These are phyloP conservation scores for Hymenoscyphus salicellus DNA, from an alignment of 2,329 filamentous ascomycete species.

Conservation along the genomic window DNA sequence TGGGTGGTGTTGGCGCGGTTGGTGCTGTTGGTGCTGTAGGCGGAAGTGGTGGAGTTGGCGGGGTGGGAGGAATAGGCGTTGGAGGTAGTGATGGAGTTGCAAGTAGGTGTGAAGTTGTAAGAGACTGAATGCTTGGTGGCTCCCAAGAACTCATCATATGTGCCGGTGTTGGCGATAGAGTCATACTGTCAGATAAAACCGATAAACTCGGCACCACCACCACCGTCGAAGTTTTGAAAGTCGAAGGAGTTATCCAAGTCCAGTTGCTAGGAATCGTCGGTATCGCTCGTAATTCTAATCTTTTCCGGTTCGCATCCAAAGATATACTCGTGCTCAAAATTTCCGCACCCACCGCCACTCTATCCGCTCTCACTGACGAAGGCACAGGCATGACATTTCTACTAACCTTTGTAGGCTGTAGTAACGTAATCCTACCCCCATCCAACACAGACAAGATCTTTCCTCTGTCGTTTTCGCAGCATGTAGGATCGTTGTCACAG, in stretches of 20 bases:
- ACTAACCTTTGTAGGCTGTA: neutral
- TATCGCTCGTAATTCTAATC: neutral
- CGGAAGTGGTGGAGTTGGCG: neutral
- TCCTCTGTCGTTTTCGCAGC: neutral
- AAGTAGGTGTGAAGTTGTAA: too few relatives aligned
- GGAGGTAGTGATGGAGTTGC: too few relatives aligned
- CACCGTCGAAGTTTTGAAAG: neutral
- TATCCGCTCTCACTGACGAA: neutral
- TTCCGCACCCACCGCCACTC: neutral
- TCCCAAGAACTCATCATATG: too few relatives aligned
- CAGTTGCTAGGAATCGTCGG: neutral
- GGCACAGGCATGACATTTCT: neutral
- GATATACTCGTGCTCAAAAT: neutral
- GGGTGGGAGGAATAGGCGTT: neutral
- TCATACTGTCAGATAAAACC: neutral
- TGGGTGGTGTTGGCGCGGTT: neutral
- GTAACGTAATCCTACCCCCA: neutral
- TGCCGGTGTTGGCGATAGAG: neutral
- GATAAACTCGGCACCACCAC: neutral
- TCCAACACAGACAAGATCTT: neutral
- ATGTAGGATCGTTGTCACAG: neutral
- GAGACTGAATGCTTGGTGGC: too few relatives aligned
- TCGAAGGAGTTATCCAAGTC: neutral
- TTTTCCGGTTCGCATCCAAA: neutral
- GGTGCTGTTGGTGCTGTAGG: neutral